These are phyloP conservation scores for Podospora pseudopauciseta DNA, from an alignment of 495 filamentous ascomycete genomes.

Conservation along the genomic window DNA sequence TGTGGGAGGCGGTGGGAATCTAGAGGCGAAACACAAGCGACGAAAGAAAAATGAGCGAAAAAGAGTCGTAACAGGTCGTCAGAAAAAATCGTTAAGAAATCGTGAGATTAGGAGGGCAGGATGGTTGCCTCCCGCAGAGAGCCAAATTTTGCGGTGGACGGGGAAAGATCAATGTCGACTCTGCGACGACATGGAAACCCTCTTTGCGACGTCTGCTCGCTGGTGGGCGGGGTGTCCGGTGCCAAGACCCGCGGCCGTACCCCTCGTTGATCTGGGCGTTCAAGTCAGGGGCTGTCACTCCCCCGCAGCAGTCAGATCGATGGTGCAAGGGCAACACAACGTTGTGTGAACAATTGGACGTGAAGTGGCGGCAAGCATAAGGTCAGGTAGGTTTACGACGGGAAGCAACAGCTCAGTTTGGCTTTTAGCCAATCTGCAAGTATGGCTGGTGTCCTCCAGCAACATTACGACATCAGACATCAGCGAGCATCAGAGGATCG, in stretches of 20 bases:
- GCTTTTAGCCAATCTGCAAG: too few relatives aligned
- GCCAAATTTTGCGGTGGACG: constrained; percentile 1
- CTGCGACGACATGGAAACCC: neutral
- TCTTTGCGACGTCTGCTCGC: neutral
- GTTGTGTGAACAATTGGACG: neutral
- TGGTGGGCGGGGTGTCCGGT: neutral
- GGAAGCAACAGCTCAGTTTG: too few relatives aligned
- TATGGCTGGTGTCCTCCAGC: too few relatives aligned
- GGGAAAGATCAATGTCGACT: constrained; percentile 9
- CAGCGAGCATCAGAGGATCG: too few relatives aligned
- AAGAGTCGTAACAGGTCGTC: constrained; percentile 30
- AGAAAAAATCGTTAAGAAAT: constrained; percentile 16
- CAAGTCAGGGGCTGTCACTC: neutral
- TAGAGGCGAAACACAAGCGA: constrained; percentile 11
- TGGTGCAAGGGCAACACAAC: neutral
- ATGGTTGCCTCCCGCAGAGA: constrained; percentile 12
- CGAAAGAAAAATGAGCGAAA: constrained; percentile 19
- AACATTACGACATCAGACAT: too few relatives aligned
- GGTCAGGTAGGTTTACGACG: too few relatives aligned
- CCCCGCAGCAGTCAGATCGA: neutral
- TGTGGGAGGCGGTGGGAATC: neutral
- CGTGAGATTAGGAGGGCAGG: constrained; percentile 18
- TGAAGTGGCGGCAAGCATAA: too few relatives aligned
- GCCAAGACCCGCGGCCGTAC: neutral
- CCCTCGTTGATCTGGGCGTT: neutral